Evolutionary conservation across 2,329 filamentous ascomycete genomes (phyloP), one percentile per base, ranked within the genome.

Genomic region (Penicillium sp.): DNA sequence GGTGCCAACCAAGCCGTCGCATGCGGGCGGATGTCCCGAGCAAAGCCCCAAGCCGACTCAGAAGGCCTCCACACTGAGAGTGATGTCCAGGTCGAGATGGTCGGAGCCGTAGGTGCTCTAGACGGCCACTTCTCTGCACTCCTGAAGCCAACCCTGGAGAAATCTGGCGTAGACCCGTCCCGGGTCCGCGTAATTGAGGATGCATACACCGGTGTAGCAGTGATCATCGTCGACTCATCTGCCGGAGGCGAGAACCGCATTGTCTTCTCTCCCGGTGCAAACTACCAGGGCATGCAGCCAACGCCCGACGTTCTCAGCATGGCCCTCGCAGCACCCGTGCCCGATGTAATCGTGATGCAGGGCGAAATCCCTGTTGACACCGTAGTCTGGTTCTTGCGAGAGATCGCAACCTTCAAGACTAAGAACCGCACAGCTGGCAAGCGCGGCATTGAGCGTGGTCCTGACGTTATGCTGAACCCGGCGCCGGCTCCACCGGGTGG

Each of bases 1-100:
- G 93, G 93, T 62, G 92, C 93, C 59, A 98, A 98, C 79, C 93
- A 98, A 79, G 93, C 92, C 58, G 90, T 96, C 55, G 91, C 92
- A 24, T 92, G 89, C 76, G 90, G 88, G 50, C 90, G 93, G 61
- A 84, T 96, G 50, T 95, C 90, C 1, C 84, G 89, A 48, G 70
- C 81, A 27, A 79, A 78, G 33, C 64, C 70, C 9, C 16, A 21
- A 35, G 47, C 61, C 22, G 24, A 39, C 6, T 37, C 51, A n/a
- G 53, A 55, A n/a, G 60, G 53, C 48, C 63, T 67, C 52, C 33
- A 60, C 57, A 7, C 62, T 19, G 62, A 61, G 5, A 60, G 60
- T 47, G 66, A 67, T 43, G 71, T 82, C 31, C 67, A 75, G 5
- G 84, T 93, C 39, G 80, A 84, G 68, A 92, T 93, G 88, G 76